Evolutionary conservation across 768 basidiomycete species (phyloP), one percentile per base, ranked within the genome.

Genomic region (Paxillus involutus): DNA sequence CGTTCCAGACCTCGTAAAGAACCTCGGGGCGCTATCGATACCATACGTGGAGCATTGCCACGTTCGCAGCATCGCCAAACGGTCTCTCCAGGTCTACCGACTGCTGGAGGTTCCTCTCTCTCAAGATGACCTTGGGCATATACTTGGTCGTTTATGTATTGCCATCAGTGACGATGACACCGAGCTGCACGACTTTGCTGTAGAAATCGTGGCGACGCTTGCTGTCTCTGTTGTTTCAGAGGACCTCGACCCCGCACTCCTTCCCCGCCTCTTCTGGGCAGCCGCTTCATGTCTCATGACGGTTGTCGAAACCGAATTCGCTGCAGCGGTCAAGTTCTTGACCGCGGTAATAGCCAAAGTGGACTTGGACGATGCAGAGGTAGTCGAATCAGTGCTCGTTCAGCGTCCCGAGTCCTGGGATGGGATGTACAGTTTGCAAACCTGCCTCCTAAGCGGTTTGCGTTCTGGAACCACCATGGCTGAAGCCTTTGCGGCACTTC

Each of bases 191-290:
- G 76, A 81, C 12, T 95, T 96, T 71, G 86, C 90, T 16, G 81
- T 82, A 8, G 94, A 94, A 70, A 85, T 96, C 55, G 73, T 97
- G 33, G 75, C 82, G 40, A 95, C 89, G 0, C 77, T 97, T 49
- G 81, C 80, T 12, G 78, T 85, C 16, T 74, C 89, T 55, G 81
- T 82, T 17, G 73, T 76, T 16, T 73, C 79, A 3, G 71, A 76
- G 13, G 82, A 86, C 45, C 74, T 89, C 13, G 80, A 88, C 58
- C 73, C 77, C 49, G 71, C 77, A 1, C 76, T 91, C 26, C 73
- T 90, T 12, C 91, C 94, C 3, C 90, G 91, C 58, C 75, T 95
- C 47, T 96, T 91, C 69, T 97, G 94, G 95, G 86, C 85, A 64
- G 77, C 86, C 2, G 81, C 81, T 43, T 94, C 92, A 1, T 90